phyloP scores from a whole-genome alignment of 202 grass and related monocot genomes.

The Carex sylvatica region DNA sequence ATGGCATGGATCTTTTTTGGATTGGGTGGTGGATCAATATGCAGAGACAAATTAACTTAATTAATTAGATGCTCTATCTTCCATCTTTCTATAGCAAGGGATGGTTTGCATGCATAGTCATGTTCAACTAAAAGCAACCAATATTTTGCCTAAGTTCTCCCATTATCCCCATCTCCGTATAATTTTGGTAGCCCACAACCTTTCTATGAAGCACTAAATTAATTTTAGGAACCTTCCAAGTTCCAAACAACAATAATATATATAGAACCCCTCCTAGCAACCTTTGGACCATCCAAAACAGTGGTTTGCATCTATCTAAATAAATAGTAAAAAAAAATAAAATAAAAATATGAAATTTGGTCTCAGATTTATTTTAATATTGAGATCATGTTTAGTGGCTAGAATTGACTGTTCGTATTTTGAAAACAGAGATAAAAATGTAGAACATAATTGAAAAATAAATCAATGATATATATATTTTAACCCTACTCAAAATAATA shows the following conservation, averaged over 20 bases:
- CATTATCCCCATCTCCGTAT: slow-evolving; percentile 14
- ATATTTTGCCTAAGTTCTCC: slow-evolving; percentile 48
- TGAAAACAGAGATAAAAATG: too few relatives aligned
- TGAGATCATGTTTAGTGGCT: too few relatives aligned
- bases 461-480: too few relatives aligned
- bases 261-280: not conserved
- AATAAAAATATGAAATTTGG: too few relatives aligned
- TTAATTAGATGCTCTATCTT: not conserved
- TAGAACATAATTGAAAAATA: too few relatives aligned
- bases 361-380: too few relatives aligned
- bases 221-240: slow-evolving; percentile 36
- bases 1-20: slow-evolving; percentile 24
- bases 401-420: too few relatives aligned
- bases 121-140: slow-evolving; percentile 62
- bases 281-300: too few relatives aligned
- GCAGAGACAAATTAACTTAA: slow-evolving; percentile 7
- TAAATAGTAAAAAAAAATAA: too few relatives aligned
- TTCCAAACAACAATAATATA: slow-evolving; percentile 23
- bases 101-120: slow-evolving; percentile 24
- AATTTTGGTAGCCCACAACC: slow-evolving; percentile 66
- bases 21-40: slow-evolving; percentile 22
- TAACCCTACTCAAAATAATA: too few relatives aligned
- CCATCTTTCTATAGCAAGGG: slow-evolving; percentile 17
- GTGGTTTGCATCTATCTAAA: too few relatives aligned
- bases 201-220: slow-evolving; percentile 42